Percentiles rank a stretch among this genome's conserved stretches.
Evolutionary conservation across 768 basidiomycete genomes (phyloP).

Genomic region (Suillus ampliporus): DNA sequence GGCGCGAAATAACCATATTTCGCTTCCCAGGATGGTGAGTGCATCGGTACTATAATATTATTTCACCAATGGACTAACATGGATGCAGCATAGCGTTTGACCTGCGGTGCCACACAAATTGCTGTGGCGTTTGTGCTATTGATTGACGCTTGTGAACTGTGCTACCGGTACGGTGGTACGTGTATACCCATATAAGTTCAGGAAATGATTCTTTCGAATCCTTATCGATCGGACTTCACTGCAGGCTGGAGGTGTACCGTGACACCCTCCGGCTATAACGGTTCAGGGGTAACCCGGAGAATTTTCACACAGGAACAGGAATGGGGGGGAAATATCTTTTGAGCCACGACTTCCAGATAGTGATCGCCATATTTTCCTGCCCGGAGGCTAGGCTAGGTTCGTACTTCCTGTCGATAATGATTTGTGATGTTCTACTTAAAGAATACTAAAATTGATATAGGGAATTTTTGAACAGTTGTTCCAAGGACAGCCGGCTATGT

Average conservation of each 20-base stretch:
- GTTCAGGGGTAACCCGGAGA: neutral
- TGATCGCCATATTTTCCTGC: neutral
- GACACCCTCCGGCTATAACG: neutral
- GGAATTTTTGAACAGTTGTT: too few relatives aligned
- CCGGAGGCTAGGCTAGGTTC: too few relatives aligned
- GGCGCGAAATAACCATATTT: too few relatives aligned
- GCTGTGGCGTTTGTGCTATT: neutral
- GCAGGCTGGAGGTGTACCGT: neutral
- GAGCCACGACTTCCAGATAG: too few relatives aligned
- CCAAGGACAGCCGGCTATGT: too few relatives aligned
- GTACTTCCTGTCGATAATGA: too few relatives aligned
- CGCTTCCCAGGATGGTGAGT: neutral
- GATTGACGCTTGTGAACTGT: neutral
- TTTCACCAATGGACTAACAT: neutral
- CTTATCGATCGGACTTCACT: too few relatives aligned
- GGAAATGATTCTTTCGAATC: neutral
- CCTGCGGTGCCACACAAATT: neutral
- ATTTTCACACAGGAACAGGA: neutral
- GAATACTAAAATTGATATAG: too few relatives aligned
- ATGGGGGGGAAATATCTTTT: too few relatives aligned
- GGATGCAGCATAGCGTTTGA: too few relatives aligned
- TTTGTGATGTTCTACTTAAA: too few relatives aligned
- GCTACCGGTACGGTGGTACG: neutral
- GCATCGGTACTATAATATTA: neutral
- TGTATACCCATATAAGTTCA: neutral